Conservation (phyloP, 1,139 yeast species). For the Kluyveromyces sp. region DNA sequence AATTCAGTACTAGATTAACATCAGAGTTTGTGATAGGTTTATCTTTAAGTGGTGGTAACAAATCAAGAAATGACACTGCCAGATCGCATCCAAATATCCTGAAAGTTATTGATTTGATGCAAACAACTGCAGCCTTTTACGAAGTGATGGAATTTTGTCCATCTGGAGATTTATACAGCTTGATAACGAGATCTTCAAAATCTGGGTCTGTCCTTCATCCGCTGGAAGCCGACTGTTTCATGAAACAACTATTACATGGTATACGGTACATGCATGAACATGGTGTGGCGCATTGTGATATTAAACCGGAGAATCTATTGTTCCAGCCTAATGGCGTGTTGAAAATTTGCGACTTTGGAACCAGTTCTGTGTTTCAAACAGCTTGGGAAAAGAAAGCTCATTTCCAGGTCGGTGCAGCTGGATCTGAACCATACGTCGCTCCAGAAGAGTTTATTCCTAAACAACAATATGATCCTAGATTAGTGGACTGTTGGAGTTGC, state of each 20-base stretch:
- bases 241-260: slow-evolving; percentile 61
- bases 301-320: slow-evolving; percentile 60
- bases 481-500: slow-evolving; percentile 64
- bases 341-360: slow-evolving; percentile 69
- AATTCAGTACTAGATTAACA: slow-evolving; percentile 60
- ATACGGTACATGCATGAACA: slow-evolving; percentile 60
- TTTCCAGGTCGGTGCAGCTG: slow-evolving; percentile 53
- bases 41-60: slow-evolving; percentile 42
- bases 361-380: slow-evolving; percentile 64
- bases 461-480: slow-evolving; percentile 47
- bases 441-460: slow-evolving; percentile 52
- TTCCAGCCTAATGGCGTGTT: slow-evolving; percentile 42
- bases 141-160: slow-evolving; percentile 76
- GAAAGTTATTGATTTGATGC: slow-evolving; percentile 61
- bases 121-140: slow-evolving; percentile 49
- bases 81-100: slow-evolving; percentile 50
- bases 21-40: slow-evolving; percentile 74
- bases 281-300: slow-evolving; percentile 73
- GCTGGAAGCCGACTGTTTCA: slow-evolving; percentile 60
- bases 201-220: slow-evolving; percentile 37
- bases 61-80: slow-evolving; percentile 10
- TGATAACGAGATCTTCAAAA: slow-evolving; percentile 31
- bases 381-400: slow-evolving; percentile 58
- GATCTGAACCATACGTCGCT: slow-evolving; percentile 70
- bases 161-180: slow-evolving; percentile 61